Base-by-base conservation (phyloP, 1,139 yeast genomes). In the Saccharomyces hybrid region DNA sequence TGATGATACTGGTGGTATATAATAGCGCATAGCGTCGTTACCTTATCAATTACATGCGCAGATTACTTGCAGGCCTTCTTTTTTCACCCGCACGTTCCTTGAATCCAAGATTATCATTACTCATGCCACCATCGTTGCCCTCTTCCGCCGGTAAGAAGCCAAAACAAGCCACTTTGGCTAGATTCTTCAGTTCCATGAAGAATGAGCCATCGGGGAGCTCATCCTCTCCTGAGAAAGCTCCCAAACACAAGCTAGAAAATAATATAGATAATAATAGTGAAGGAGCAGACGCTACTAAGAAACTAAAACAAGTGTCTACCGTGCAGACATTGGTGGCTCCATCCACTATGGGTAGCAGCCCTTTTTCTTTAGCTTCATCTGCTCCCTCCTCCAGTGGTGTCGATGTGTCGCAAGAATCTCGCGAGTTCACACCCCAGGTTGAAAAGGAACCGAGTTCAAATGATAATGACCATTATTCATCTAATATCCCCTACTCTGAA, bases 401-500 rank as follows among this genome's bases (percentile, higher is more conserved):
- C 5, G 44, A 38, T 16, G 4, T 3, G 3, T 9, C 44, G 25
- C 44, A 38, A 19, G 4, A 38, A 16, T 38, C 25, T 38, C 26
- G 11, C n/a, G 23, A 11, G 25, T 9, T 38, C 6, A 11, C 3
- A 5, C 11, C n/a, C 11, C 3, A 38, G 13, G 44, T 38, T 9
- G 44, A 38, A 19, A n/a, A 38, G 3, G 11, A 5, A 7, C 5
- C 3, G 44, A 9, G n/a, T n/a, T 19, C 44, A 3, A 19, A 16
- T 8, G 5, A 38, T 16, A 38, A 16, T 38, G 44, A 38, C 11
- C 44, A 38, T 6, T 38, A 38, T 19, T 38, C 44, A n/a, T 63
- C 63, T 2, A 52, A 47, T 0, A 60, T 67, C 4, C 81, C 84
- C 5, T 91, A 89, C 66, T 73, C 84, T 2, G 79, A 79, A 19